These are phyloP conservation scores for Bolboschoenus planiculmis DNA, from an alignment of 176 grass and related monocot species.

Conservation along the genomic window DNA sequence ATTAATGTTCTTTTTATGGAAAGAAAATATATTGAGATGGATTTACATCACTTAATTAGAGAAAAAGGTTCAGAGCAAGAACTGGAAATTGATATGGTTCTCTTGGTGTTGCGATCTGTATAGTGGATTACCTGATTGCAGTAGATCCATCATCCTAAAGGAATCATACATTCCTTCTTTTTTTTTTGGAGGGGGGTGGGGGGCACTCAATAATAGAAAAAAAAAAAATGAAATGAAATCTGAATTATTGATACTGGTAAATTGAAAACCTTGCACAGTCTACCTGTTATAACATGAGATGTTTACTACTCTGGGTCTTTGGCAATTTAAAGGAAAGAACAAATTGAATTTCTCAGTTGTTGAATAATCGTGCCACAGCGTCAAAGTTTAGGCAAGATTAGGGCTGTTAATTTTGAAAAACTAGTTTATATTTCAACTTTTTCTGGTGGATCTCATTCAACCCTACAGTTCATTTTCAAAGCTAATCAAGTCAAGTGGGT, in stretches of 20 bases:
- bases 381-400: slow-evolving; percentile 1
- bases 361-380: background rate
- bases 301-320: background rate
- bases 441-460: background rate
- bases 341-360: background rate
- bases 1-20: background rate
- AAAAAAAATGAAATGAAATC: background rate
- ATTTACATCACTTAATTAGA: background rate
- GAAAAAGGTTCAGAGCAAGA: background rate
- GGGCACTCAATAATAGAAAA: background rate
- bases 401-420: background rate
- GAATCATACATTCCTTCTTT: background rate
- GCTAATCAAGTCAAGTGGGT: slow-evolving; percentile 6
- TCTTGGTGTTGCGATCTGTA: background rate
- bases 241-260: background rate
- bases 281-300: background rate
- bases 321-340: background rate
- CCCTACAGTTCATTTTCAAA: background rate
- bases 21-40: background rate
- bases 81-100: background rate
- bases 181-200: background rate
- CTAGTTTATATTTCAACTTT: background rate
- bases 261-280: background rate
- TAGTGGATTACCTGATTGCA: background rate
- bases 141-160: background rate